Evolutionary conservation across 2,329 filamentous ascomycete species (phyloP).

Genomic region (Sphaerulina musiva): DNA sequence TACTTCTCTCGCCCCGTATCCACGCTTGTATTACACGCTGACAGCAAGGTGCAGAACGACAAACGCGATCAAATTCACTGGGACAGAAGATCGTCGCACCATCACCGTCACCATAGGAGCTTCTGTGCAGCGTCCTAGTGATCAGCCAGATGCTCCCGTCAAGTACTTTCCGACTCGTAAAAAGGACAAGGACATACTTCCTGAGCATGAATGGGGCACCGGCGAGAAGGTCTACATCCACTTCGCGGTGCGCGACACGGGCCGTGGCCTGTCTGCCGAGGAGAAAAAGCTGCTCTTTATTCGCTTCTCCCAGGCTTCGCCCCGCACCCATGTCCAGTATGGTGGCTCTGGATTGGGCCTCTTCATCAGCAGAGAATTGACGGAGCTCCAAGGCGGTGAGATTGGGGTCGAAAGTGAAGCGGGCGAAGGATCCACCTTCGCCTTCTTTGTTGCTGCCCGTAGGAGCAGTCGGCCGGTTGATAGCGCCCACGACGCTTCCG

Average conservation of each 20-base stretch:
- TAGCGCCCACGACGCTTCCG: slow-evolving; percentile 16
- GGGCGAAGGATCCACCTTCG: slow-evolving; percentile 66
- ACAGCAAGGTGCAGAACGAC: slow-evolving; percentile 36
- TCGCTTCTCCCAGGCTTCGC: slow-evolving; percentile 70
- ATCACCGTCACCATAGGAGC: slow-evolving; percentile 63
- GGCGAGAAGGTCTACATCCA: slow-evolving; percentile 61
- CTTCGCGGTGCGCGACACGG: slow-evolving; percentile 71
- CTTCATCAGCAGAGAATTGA: slow-evolving; percentile 73
- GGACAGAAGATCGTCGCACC: slow-evolving; percentile 53
- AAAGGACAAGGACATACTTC: slow-evolving; percentile 42
- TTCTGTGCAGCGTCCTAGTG: slow-evolving; percentile 50
- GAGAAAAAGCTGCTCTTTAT: slow-evolving; percentile 72
- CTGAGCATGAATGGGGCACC: slow-evolving; percentile 60
- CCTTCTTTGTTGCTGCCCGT: slow-evolving; percentile 66
- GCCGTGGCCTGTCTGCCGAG: slow-evolving; percentile 57
- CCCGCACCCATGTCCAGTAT: slow-evolving; percentile 69
- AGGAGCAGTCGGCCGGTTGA: slow-evolving; percentile 43
- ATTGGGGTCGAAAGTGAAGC: slow-evolving; percentile 66
- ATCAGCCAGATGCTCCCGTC: slow-evolving; percentile 42
- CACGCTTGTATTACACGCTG: no score
- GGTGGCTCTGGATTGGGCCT: slow-evolving; percentile 72
- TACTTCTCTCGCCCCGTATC: no score
- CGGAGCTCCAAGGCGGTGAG: slow-evolving; percentile 71
- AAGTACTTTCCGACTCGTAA: slow-evolving; percentile 56
- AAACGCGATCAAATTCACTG: slow-evolving; percentile 78